These are phyloP conservation scores for Ceriops zippeliana DNA, from an alignment of 345 rosid genomes.

Conservation along the genomic window DNA sequence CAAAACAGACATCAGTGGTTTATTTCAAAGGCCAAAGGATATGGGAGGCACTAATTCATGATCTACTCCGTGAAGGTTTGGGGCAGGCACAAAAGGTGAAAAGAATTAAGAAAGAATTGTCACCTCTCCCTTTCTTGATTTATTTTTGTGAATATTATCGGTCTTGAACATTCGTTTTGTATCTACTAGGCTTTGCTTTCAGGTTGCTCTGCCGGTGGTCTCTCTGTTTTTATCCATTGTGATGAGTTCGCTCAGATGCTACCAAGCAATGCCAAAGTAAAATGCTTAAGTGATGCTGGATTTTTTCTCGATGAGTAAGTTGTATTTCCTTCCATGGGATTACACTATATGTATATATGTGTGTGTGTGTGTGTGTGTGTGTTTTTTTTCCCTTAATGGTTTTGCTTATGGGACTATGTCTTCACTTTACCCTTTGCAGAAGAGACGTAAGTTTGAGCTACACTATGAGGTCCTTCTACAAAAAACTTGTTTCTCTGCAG, in stretches of 20 bases:
- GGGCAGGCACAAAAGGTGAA: conserved; percentile 62
- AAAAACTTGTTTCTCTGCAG: conserved; percentile 59
- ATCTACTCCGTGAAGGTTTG: conserved; percentile 84
- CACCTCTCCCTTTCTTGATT: too few relatives aligned
- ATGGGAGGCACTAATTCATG: conserved; percentile 80
- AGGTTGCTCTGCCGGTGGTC: conserved; percentile 99
- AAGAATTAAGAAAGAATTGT: background rate
- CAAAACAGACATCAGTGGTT: conserved; percentile 68
- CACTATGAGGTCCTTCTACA: conserved; percentile 61
- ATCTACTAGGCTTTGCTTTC: conserved; percentile 76
- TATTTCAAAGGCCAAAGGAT: conserved; percentile 90
- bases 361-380: background rate
- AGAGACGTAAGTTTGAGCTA: conserved; percentile 56
- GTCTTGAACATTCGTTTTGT: background rate
- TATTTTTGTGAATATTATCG: too few relatives aligned
- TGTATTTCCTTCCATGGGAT: background rate
- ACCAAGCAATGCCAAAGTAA: conserved; percentile 59
- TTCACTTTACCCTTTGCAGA: conserved; percentile 39
- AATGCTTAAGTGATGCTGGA: conserved; percentile 97
- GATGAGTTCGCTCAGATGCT: conserved; percentile 58
- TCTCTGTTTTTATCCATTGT: conserved; percentile 74
- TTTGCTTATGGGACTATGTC: background rate
- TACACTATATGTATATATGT: too few relatives aligned
- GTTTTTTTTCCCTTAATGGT: background rate
- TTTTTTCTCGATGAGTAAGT: conserved; percentile 82